Conservation (phyloP, 2,329 filamentous ascomycete species). For the Eurotiales sp. region DNA sequence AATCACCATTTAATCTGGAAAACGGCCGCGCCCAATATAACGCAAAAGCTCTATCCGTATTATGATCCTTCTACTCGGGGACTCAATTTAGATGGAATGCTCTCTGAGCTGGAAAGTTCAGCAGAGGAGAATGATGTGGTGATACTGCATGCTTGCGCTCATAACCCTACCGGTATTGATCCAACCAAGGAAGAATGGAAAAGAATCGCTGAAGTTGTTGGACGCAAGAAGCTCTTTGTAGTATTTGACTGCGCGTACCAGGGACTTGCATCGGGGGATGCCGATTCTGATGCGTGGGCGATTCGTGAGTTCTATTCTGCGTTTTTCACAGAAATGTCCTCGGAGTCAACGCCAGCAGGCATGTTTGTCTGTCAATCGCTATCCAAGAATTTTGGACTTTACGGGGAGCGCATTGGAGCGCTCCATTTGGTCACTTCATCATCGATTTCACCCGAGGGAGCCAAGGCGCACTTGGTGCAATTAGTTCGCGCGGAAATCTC, state of each 20-base stretch:
- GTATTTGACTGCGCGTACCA: slow-evolving; percentile 96
- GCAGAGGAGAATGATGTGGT: slow-evolving; percentile 75
- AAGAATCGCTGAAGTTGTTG: slow-evolving; percentile 68
- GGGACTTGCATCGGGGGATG: slow-evolving; percentile 82
- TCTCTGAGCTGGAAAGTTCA: slow-evolving; percentile 75
- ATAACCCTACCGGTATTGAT: slow-evolving; percentile 94
- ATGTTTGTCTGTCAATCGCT: slow-evolving; percentile 50
- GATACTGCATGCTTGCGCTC: slow-evolving; percentile 84
- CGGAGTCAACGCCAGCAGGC: slow-evolving; percentile 47
- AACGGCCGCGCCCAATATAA: slow-evolving; percentile 50
- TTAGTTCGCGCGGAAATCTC: slow-evolving; percentile 37
- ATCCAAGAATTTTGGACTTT: slow-evolving; percentile 65
- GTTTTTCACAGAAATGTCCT: slow-evolving; percentile 43
- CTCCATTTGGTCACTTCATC: slow-evolving; percentile 56
- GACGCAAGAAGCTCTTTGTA: slow-evolving; percentile 72
- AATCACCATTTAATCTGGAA: slow-evolving; percentile 90
- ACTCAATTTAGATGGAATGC: slow-evolving; percentile 46
- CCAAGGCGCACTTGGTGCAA: slow-evolving; percentile 29
- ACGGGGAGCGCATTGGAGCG: slow-evolving; percentile 84
- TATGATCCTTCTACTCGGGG: slow-evolving; percentile 57
- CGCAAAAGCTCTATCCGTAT: slow-evolving; percentile 66
- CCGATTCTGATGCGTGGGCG: slow-evolving; percentile 73
- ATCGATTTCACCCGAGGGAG: slow-evolving; percentile 13
- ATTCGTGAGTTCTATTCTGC: slow-evolving; percentile 81
- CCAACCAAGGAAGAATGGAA: slow-evolving; percentile 82